Base-by-base conservation (phyloP, 768 basidiomycete species). In the Scleroderma bovista region DNA sequence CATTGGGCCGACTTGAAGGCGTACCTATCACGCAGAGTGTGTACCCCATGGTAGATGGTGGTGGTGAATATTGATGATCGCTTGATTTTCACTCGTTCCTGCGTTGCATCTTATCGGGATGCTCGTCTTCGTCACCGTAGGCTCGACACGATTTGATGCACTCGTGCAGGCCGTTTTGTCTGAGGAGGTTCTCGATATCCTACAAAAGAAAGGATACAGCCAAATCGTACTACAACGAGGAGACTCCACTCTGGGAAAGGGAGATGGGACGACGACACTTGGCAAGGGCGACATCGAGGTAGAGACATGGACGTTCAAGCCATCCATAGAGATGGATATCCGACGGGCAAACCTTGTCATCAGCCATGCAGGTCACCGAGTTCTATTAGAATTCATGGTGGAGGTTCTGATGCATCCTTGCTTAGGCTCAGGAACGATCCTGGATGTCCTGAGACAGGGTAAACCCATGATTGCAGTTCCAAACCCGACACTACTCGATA, bases 381-480 rank as follows among this genome's bases (percentile, higher is more conserved):
- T 19, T 37, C n/a, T n/a, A n/a, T n/a, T n/a, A n/a, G n/a, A n/a
- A n/a, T n/a, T 23, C 32, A 32, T 31, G 33, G 38, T 26, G 3
- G 31, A 24, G 23, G 23, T 9, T 41, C 43, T 29, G n/a, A n/a
- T n/a, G n/a, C n/a, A n/a, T n/a, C n/a, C 47, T 17, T 38, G 37
- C 36, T 44, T 51, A 97, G 95, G 95, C 46, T 87, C 95, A 19
- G 95, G 95, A 11, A 96, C 95, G 4, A 93, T 98, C 59, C 76
- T 98, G 26, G 90, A 95, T 40, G 90, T 84, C 10, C 72, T 97
- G 43, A 75, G 93, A 29, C 71, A 79, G 44, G 74, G 76, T 42
- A 92, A 87, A 60, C 78, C 80, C 7, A 72, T 99, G 55, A 84
- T 99, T 55, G 86, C 89, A 4, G 83, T 96, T 3, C 93, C 93